A percentile compares a stretch with the other conserved stretches of the same genome.
These are phyloP conservation scores for Lachnellula cervina DNA, from an alignment of 2,329 filamentous ascomycete species.

Conservation along the genomic window DNA sequence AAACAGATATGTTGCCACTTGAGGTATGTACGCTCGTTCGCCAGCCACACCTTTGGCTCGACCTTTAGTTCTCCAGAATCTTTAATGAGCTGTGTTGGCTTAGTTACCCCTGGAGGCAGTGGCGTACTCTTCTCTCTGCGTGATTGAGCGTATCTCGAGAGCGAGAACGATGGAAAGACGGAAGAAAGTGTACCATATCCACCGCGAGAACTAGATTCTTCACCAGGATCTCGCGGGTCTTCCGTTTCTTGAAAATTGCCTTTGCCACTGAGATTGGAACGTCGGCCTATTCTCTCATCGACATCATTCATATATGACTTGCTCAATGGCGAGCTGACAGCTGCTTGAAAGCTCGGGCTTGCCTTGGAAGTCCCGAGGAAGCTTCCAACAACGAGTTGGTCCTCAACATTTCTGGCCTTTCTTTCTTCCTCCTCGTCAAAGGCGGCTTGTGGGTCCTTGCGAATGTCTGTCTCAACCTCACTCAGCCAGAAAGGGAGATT, in stretches of 20 bases:
- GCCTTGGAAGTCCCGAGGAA: slow-evolving; percentile 57
- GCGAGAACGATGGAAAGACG: slow-evolving; percentile 77
- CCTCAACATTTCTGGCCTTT: slow-evolving; percentile 73
- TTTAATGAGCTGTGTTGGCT: slow-evolving; percentile 87
- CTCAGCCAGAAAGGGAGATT: slow-evolving; percentile 94
- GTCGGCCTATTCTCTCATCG: slow-evolving; percentile 33
- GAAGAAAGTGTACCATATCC: slow-evolving; percentile 58
- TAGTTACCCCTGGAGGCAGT: slow-evolving; percentile 81
- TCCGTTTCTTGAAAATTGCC: slow-evolving; percentile 11
- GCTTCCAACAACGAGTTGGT: slow-evolving; percentile 85
- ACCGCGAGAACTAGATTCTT: slow-evolving; percentile 33
- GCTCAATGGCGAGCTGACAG: slow-evolving; percentile 61
- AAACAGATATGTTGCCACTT: slow-evolving; percentile 98
- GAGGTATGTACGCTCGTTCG: slow-evolving; percentile 96
- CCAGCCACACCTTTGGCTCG: slow-evolving; percentile 97
- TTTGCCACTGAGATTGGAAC: slow-evolving; percentile 28
- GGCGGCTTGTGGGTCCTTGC: slow-evolving; percentile 82
- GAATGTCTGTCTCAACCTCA: slow-evolving; percentile 87
- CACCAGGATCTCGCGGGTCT: slow-evolving; percentile 30
- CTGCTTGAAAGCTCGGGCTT: slow-evolving; percentile 50
- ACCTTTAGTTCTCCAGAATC: slow-evolving; percentile 87
- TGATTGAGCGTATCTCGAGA: slow-evolving; percentile 67
- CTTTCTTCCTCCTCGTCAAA: slow-evolving; percentile 89
- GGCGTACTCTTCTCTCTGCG: slow-evolving; percentile 46
- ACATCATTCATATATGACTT: slow-evolving; percentile 59